Evolutionary conservation across 2,329 filamentous ascomycete genomes (phyloP).

Genomic region (Claviceps purpurea): DNA sequence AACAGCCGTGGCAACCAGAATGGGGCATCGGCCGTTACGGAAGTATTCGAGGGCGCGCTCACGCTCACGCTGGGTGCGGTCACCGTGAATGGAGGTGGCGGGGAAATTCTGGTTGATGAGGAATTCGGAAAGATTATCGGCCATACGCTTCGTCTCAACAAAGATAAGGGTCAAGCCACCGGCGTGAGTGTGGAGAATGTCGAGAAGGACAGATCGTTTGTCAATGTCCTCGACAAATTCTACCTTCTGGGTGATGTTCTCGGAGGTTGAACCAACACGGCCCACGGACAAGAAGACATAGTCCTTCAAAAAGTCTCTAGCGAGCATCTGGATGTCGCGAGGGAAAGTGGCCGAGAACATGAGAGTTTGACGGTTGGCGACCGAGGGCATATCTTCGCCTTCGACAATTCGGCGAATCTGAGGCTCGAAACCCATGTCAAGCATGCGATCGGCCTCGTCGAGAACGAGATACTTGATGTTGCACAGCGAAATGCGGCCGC

Average conservation of each 20-base stretch:
- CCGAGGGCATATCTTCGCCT: slow-evolving; percentile 90
- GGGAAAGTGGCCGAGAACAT: slow-evolving; percentile 99
- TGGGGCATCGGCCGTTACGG: slow-evolving; percentile 88
- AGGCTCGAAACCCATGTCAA: slow-evolving; percentile 99
- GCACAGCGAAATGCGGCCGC: slow-evolving; percentile 89
- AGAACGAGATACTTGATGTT: slow-evolving; percentile 99
- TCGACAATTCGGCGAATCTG: slow-evolving; percentile 98
- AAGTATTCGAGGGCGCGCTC: slow-evolving; percentile 96
- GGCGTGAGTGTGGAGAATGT: slow-evolving; percentile 91
- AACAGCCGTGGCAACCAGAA: slow-evolving; percentile 92
- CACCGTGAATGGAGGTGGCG: slow-evolving; percentile 95
- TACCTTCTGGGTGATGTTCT: slow-evolving; percentile 98
- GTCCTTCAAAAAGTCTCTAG: slow-evolving; percentile 96
- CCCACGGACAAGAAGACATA: slow-evolving; percentile 98
- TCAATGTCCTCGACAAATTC: slow-evolving; percentile 95
- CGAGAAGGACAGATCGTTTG: slow-evolving; percentile 94
- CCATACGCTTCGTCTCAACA: slow-evolving; percentile 99
- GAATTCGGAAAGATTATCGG: slow-evolving; percentile 94
- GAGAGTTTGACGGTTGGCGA: slow-evolving; percentile 81
- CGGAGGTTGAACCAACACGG: slow-evolving; percentile 96
- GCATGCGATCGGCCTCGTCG: slow-evolving; percentile 98
- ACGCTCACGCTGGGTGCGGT: slow-evolving; percentile 97
- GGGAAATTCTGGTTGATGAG: slow-evolving; percentile 98
- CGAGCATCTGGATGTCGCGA: slow-evolving; percentile 97
- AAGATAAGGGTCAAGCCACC: slow-evolving; percentile 89